Conservation (phyloP, 2,329 filamentous ascomycete species). For the Aureobasidium sp. region DNA sequence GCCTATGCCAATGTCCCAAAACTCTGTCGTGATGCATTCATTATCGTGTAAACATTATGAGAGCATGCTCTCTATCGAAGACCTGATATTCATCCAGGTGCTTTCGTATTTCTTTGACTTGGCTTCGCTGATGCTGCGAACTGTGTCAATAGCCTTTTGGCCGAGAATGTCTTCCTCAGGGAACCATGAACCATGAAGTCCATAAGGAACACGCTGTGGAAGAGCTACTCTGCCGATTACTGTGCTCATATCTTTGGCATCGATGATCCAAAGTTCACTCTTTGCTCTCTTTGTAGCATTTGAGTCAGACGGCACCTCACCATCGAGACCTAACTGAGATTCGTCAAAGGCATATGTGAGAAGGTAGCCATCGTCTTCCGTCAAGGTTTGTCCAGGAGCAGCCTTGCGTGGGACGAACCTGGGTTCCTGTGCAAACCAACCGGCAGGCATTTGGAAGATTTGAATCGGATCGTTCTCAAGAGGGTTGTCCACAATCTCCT, state of each 20-base stretch:
- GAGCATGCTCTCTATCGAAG: slow-evolving; percentile 22
- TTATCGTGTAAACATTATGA: slow-evolving; percentile 10
- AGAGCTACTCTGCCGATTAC: slow-evolving; percentile 51
- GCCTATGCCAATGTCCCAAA: neutral
- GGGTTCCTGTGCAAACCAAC: slow-evolving; percentile 59
- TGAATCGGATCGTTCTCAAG: slow-evolving; percentile 47
- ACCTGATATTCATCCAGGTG: slow-evolving; percentile 24
- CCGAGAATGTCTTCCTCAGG: slow-evolving; percentile 41
- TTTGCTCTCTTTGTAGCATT: slow-evolving; percentile 29
- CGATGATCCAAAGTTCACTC: slow-evolving; percentile 61
- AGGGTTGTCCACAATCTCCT: slow-evolving; percentile 41
- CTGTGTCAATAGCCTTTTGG: slow-evolving; percentile 36
- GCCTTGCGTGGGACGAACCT: slow-evolving; percentile 49
- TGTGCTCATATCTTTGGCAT: slow-evolving; percentile 54
- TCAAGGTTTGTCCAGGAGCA: slow-evolving; percentile 14
- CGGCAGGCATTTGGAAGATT: slow-evolving; percentile 52
- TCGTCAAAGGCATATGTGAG: slow-evolving; percentile 65
- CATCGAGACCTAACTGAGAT: slow-evolving; percentile 40
- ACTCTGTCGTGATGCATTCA: neutral
- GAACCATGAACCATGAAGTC: slow-evolving; percentile 58
- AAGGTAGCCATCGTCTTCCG: slow-evolving; percentile 60
- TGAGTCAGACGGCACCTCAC: slow-evolving; percentile 29
- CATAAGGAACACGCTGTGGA: slow-evolving; percentile 62
- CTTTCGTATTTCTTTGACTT: slow-evolving; percentile 17
- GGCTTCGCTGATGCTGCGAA: slow-evolving; percentile 21